Conservation (phyloP, 192 early-diverging fungal genomes). For the Linnemannia hyalina region DNA sequence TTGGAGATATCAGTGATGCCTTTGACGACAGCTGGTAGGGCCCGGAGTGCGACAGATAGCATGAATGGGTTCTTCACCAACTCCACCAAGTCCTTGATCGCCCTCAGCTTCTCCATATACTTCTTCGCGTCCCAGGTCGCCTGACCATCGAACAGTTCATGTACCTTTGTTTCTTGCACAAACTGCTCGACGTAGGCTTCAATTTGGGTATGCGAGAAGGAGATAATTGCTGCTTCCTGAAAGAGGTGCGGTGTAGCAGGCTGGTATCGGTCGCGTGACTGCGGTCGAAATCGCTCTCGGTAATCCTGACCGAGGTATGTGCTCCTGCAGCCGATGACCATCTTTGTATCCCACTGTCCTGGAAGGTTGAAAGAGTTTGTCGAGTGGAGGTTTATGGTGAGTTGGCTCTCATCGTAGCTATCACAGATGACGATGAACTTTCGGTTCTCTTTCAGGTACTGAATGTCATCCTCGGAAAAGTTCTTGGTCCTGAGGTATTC, state of each 20-base stretch:
- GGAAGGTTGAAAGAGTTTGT: not conserved
- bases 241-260: not conserved
- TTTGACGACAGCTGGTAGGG: not conserved
- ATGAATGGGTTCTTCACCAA: slow-evolving; percentile 3
- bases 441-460: not conserved
- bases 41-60: not conserved
- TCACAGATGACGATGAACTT: not conserved
- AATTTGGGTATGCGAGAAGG: not conserved
- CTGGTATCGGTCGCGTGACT: not conserved
- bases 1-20: not conserved
- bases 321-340: not conserved
- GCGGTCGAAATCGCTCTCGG: not conserved
- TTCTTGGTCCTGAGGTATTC: not conserved
- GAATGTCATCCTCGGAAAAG: not conserved
- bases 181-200: not conserved
- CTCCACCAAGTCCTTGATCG: not conserved
- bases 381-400: not conserved
- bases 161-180: not conserved
- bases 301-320: not conserved
- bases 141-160: not conserved
- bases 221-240: not conserved
- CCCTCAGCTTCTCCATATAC: not conserved
- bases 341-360: not conserved
- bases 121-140: not conserved
- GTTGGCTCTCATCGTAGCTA: not conserved